Percentiles rank a stretch among this genome's conserved stretches.
phyloP scores from a whole-genome alignment of 208 protist genomes.

The Crithidia expoeki region DNA sequence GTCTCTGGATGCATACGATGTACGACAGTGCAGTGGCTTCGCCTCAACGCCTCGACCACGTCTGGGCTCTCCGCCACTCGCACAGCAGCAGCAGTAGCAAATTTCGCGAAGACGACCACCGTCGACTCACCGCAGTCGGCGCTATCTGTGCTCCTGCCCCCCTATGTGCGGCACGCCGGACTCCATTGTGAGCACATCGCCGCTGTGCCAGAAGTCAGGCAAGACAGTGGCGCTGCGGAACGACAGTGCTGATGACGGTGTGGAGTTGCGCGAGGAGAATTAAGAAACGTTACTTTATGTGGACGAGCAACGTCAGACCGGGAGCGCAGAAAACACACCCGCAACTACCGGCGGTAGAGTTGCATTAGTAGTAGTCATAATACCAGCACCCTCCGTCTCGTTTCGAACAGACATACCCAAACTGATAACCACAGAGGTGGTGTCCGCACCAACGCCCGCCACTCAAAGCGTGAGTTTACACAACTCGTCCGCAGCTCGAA shows the following conservation, averaged over 20 bases:
- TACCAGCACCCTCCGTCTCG: not conserved
- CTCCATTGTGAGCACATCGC: not conserved
- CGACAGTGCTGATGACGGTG: not conserved
- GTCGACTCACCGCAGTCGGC: not conserved
- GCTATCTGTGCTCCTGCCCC: not conserved
- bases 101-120: not conserved
- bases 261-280: slow-evolving; percentile 1
- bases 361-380: not conserved
- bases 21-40: not conserved
- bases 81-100: not conserved
- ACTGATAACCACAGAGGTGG: too few relatives aligned
- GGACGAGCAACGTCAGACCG: not conserved
- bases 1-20: not conserved
- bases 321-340: not conserved
- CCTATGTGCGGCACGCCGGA: not conserved
- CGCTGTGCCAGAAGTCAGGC: not conserved
- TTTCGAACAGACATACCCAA: too few relatives aligned
- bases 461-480: too few relatives aligned
- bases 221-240: not conserved
- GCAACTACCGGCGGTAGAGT: not conserved
- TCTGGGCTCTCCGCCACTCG: not conserved
- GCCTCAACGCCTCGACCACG: not conserved
- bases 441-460: too few relatives aligned
- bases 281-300: not conserved
- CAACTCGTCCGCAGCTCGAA: too few relatives aligned